Conservation (phyloP, 1,284 basidiomycete species). For the Tremellales sp. region DNA sequence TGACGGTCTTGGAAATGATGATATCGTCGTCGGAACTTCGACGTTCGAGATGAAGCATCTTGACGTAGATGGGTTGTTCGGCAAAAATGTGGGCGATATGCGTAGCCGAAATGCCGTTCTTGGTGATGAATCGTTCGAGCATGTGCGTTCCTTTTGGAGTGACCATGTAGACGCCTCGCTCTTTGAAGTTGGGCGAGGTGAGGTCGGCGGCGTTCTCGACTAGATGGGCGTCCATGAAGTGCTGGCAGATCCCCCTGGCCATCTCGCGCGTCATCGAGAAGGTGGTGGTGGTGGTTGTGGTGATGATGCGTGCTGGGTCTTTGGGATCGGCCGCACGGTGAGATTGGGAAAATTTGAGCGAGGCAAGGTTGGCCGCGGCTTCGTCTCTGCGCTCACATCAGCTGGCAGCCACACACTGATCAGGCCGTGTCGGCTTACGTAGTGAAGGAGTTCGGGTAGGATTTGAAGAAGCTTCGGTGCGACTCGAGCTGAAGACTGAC, state of each 20-base stretch:
- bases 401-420: background rate
- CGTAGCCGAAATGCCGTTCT: slow-evolving; percentile 92
- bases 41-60: slow-evolving; percentile 92
- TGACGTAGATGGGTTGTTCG: slow-evolving; percentile 95
- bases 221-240: slow-evolving; percentile 97
- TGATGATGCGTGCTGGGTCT: slow-evolving; percentile 93
- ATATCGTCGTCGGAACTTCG: slow-evolving; percentile 93
- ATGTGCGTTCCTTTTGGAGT: slow-evolving; percentile 98
- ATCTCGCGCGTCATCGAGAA: slow-evolving; percentile 99
- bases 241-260: slow-evolving; percentile 98
- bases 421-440: slow-evolving; percentile 63
- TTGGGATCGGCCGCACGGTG: slow-evolving; percentile 96
- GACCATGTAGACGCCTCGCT: slow-evolving; percentile 90
- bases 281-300: slow-evolving; percentile 97
- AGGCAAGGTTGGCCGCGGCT: slow-evolving; percentile 86
- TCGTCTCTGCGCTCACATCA: slow-evolving; percentile 66
- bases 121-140: slow-evolving; percentile 97
- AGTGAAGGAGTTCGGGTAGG: slow-evolving; percentile 90
- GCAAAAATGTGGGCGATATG: slow-evolving; percentile 86
- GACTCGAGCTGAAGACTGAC: slow-evolving; percentile 84
- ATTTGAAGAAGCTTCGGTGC: slow-evolving; percentile 94
- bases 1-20: slow-evolving; percentile 86
- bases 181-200: slow-evolving; percentile 85
- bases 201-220: slow-evolving; percentile 95
- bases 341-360: slow-evolving; percentile 97